Conservation (phyloP, 1,284 basidiomycete species). For the Ganoderma multipileum region DNA sequence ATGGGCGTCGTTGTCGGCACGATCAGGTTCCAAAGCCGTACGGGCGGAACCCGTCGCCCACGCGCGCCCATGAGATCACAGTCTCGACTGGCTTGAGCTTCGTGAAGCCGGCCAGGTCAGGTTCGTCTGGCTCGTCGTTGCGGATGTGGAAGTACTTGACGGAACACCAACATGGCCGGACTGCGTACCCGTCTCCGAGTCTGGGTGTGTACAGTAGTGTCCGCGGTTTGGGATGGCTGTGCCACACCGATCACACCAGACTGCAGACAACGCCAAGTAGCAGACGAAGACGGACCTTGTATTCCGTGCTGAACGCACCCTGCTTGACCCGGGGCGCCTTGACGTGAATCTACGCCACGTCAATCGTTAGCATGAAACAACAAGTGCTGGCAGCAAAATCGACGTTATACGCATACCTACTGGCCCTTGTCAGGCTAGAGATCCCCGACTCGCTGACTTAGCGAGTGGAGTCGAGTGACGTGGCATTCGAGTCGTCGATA, state of each 20-base stretch:
- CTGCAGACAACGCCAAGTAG: not conserved
- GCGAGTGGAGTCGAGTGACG: conserved; percentile 72
- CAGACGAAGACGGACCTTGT: conserved; percentile 52
- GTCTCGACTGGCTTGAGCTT: too few relatives aligned
- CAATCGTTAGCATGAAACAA: not conserved
- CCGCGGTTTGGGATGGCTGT: conserved; percentile 63
- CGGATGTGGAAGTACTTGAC: too few relatives aligned
- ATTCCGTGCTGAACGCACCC: conserved; percentile 78
- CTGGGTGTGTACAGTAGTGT: conserved; percentile 50
- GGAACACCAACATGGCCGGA: too few relatives aligned
- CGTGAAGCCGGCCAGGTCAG: too few relatives aligned
- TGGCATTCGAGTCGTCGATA: conserved; percentile 75
- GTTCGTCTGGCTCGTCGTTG: too few relatives aligned
- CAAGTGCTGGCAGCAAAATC: not conserved
- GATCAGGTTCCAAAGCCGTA: too few relatives aligned
- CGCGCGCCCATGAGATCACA: too few relatives aligned
- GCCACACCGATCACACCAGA: not conserved
- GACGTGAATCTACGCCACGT: conserved; percentile 44
- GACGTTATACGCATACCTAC: conserved; percentile 30
- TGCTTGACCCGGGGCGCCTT: conserved; percentile 74
- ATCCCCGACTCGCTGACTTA: conserved; percentile 77
- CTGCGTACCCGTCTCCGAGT: too few relatives aligned
- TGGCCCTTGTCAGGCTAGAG: conserved; percentile 70
- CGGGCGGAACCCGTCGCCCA: too few relatives aligned
- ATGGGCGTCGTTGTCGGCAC: too few relatives aligned